phyloP scores from a whole-genome alignment of 306 rosid genomes.

The Castanea crenata region DNA sequence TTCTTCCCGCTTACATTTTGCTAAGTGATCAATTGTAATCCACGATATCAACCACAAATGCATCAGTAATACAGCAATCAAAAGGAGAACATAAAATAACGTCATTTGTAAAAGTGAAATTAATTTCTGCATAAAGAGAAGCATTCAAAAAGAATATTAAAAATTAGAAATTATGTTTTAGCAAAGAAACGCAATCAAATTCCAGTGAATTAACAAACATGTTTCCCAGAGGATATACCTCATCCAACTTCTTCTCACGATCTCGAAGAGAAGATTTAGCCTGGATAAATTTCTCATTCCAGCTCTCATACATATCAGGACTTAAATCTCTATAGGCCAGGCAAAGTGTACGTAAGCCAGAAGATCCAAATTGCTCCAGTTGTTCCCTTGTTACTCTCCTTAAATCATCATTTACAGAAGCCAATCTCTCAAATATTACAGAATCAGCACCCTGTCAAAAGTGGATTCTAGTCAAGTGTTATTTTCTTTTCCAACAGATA shows the following conservation, averaged over 20 bases:
- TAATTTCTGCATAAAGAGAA: no score
- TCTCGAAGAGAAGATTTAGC: slow-evolving; percentile 90
- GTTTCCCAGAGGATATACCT: slow-evolving; percentile 44
- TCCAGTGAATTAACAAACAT: background rate
- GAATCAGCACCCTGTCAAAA: slow-evolving; percentile 89
- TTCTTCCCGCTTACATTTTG: background rate
- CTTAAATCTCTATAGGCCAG: slow-evolving; percentile 86
- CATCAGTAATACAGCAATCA: background rate
- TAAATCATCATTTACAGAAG: slow-evolving; percentile 47
- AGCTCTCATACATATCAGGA: slow-evolving; percentile 73
- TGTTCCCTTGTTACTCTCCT: slow-evolving; percentile 74
- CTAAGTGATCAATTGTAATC: background rate
- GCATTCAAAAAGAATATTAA: background rate
- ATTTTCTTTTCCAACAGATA: slow-evolving; percentile 28
- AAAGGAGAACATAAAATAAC: background rate
- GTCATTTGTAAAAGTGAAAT: background rate
- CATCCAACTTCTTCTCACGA: slow-evolving; percentile 96
- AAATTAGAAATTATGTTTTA: background rate
- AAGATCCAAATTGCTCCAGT: slow-evolving; percentile 81
- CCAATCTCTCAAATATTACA: slow-evolving; percentile 84
- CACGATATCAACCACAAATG: background rate
- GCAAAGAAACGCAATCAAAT: background rate
- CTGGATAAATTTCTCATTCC: slow-evolving; percentile 93
- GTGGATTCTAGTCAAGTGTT: slow-evolving; percentile 29
- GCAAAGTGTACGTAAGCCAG: slow-evolving; percentile 92